Base-by-base conservation (phyloP, 805 yeast species). In the Pichia eremophila region DNA sequence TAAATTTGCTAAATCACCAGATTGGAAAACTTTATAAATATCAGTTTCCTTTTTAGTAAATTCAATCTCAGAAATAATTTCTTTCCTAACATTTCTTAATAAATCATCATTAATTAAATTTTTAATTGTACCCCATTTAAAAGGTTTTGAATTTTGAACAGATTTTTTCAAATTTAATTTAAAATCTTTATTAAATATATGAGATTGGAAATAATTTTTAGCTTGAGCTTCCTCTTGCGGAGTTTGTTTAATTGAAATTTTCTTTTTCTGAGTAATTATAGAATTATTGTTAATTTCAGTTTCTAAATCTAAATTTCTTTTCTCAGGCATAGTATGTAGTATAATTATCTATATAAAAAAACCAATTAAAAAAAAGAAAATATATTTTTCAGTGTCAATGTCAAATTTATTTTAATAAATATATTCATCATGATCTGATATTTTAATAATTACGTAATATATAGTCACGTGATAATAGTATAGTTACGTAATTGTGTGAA, bases 31-130 rank as follows among this genome's bases (percentile, higher is more conserved):
- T 63, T 87, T 90, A 66, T 93, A 93, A 53, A 93, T 93, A 62
- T 93, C 99, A 0, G 99, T 93, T 65, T 95, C 99, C 64, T 95
- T 93, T 56, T 82, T 79, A 10, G 98, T 89, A 71, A 95, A 93
- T 40, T 86, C 93, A 51, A 93, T 83, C 58, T 89, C 84, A 3
- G 73, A 67, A 54, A 86, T 75, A 27, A 95, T 89, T 63, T 93
- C 99, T 48, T 78, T 77, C 44, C 98, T 75, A 2, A 95, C 98
- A 31, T 76, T 74, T 52, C 93, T 70, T 46, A 93, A 67, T 37
- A 95, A 67, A 2, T 79, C 77, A 54, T 91, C 95, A 60, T 90
- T 78, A 39, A 93, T 73, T 42, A 93, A 68, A 34, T 80, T 75
- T 22, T 70, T 72, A 43, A 93, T 83, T 14, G 89, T 80, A 2